Evolutionary conservation across 2,329 filamentous ascomycete species (phyloP).

Genomic region (Lithohypha guttulata): DNA sequence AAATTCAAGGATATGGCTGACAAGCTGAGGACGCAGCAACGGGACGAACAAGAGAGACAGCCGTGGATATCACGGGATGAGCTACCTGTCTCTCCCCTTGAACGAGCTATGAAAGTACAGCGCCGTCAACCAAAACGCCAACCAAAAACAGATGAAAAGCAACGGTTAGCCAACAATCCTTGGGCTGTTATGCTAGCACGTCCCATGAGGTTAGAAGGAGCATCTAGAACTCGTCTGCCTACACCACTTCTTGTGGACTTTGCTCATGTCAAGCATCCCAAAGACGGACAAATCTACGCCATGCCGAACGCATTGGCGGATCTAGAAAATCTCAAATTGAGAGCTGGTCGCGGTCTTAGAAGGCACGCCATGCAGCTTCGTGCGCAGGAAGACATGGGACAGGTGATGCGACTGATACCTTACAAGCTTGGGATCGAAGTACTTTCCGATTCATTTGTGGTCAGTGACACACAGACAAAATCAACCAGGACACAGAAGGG

Average conservation of each 20-base stretch:
- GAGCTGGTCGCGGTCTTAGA: conserved; percentile 9
- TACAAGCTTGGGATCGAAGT: neutral
- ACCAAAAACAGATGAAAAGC: conserved; percentile 11
- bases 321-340: conserved; percentile 9
- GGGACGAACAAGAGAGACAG: no score
- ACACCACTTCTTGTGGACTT: conserved; percentile 13
- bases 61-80: no score
- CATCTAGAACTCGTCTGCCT: conserved; percentile 16
- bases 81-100: conserved; percentile 13
- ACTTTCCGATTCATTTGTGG: conserved; percentile 1
- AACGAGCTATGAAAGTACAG: neutral
- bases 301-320: conserved; percentile 17
- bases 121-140: conserved; percentile 7
- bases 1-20: no score
- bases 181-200: conserved; percentile 19
- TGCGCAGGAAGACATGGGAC: conserved; percentile 1
- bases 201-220: conserved; percentile 14
- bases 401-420: neutral
- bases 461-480: conserved; percentile 1
- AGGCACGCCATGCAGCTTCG: neutral
- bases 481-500: neutral
- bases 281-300: conserved; percentile 12
- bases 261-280: conserved; percentile 12
- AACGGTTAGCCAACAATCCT: conserved; percentile 15
- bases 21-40: no score